These are phyloP conservation scores for Talaromyces sp. DNA, from an alignment of 2,329 filamentous ascomycete genomes.

Conservation along the genomic window DNA sequence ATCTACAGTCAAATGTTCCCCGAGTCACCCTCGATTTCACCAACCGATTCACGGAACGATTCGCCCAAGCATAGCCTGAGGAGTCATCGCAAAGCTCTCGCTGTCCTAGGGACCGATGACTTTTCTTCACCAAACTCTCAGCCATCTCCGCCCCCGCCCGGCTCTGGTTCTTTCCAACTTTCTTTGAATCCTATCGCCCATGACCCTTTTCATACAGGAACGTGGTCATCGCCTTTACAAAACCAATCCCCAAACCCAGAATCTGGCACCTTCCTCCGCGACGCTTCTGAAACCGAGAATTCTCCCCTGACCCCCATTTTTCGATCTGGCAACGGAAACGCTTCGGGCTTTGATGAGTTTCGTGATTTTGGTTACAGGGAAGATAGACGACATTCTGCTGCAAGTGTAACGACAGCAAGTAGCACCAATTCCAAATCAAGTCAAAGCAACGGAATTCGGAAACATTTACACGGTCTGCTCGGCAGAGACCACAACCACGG, in stretches of 20 bases:
- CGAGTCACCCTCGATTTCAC: constrained; percentile 30
- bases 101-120: constrained; percentile 25
- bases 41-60: constrained; percentile 33
- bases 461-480: constrained; percentile 86
- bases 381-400: constrained; percentile 76
- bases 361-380: constrained; percentile 59
- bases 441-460: constrained; percentile 58
- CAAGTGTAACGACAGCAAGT: constrained; percentile 80
- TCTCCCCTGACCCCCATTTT: constrained; percentile 65
- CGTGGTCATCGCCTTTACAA: constrained; percentile 13
- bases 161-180: constrained; percentile 4
- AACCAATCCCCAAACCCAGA: constrained; percentile 16
- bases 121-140: constrained; percentile 2
- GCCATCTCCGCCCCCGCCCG: constrained; percentile 1
- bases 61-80: constrained; percentile 27
- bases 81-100: constrained; percentile 29
- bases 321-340: constrained; percentile 51
- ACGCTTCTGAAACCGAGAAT: constrained; percentile 33
- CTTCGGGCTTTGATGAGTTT: constrained; percentile 56
- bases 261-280: constrained; percentile 33
- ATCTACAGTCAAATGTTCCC: constrained; percentile 28
- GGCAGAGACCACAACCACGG: constrained; percentile 73
- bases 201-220: constrained; percentile 4
- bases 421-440: constrained; percentile 75
- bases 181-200: constrained; percentile 9